These are phyloP conservation scores for Salvia splendens DNA, from an alignment of 257 asterid genomes.

Conservation along the genomic window DNA sequence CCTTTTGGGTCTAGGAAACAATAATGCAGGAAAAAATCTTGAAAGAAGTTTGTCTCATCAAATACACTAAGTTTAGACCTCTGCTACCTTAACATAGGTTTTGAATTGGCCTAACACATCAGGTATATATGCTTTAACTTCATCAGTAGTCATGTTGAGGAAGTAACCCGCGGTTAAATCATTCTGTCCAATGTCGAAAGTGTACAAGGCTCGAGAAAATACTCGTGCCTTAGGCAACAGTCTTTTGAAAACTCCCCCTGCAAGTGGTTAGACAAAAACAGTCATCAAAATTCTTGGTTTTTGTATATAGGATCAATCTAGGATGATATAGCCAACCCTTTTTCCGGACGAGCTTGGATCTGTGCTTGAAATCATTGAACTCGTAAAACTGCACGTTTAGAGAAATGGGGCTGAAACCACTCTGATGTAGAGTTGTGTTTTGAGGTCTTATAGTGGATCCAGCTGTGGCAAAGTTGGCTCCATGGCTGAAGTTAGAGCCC, in stretches of 20 bases:
- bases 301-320: background rate
- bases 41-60: background rate
- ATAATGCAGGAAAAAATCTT: background rate
- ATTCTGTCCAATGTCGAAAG: slow-evolving; percentile 90
- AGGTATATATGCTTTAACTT: slow-evolving; percentile 74
- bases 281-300: background rate
- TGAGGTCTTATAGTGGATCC: slow-evolving; percentile 89
- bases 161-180: slow-evolving; percentile 75
- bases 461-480: slow-evolving; percentile 94
- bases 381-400: slow-evolving; percentile 61
- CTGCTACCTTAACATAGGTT: slow-evolving; percentile 56
- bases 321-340: slow-evolving; percentile 34
- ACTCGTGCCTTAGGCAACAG: slow-evolving; percentile 52
- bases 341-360: slow-evolving; percentile 59
- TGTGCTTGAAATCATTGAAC: slow-evolving; percentile 62
- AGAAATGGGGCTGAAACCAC: slow-evolving; percentile 86
- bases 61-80: background rate
- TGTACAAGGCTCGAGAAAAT: slow-evolving; percentile 63
- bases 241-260: slow-evolving; percentile 52
- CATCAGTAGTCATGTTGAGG: slow-evolving; percentile 69
- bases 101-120: slow-evolving; percentile 69
- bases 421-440: slow-evolving; percentile 66
- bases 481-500: slow-evolving; percentile 81
- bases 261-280: slow-evolving; percentile 5
- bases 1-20: background rate